These are phyloP conservation scores for Boletus patriciae DNA, from an alignment of 768 basidiomycete genomes.

Conservation along the genomic window DNA sequence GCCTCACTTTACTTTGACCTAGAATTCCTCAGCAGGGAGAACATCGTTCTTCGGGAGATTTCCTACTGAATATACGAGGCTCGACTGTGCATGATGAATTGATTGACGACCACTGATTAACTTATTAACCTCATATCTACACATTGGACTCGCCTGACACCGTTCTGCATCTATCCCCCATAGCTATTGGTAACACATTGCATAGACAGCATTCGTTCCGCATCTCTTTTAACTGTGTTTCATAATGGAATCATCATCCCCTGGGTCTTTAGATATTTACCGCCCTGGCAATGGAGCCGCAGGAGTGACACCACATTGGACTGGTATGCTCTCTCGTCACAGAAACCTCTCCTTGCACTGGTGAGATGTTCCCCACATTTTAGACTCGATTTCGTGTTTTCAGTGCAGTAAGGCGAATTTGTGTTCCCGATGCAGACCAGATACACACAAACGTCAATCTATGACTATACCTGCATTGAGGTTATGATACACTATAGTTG, in stretches of 20 bases:
- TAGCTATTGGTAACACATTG: background rate
- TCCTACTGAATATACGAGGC: background rate
- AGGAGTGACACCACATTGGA: background rate
- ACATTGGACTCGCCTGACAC: background rate
- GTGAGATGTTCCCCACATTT: background rate
- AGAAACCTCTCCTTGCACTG: background rate
- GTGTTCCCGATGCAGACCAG: background rate
- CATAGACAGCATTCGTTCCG: background rate
- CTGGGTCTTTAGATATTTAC: background rate
- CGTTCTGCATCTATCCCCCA: background rate
- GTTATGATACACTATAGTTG: constrained; percentile 30
- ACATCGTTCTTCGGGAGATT: constrained; percentile 4
- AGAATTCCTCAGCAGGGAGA: constrained; percentile 4
- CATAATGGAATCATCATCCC: background rate
- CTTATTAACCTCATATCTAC: background rate
- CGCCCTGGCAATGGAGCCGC: background rate
- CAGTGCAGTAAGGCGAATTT: background rate
- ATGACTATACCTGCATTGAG: constrained; percentile 6
- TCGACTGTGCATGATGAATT: constrained; percentile 6
- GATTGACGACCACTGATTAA: constrained; percentile 8
- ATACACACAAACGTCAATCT: background rate
- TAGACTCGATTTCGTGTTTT: background rate
- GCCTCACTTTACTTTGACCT: background rate
- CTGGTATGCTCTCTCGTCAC: background rate
- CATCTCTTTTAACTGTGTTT: background rate